Evolutionary conservation across 2,329 filamentous ascomycete species (phyloP).

Genomic region (Truncatella angustata): DNA sequence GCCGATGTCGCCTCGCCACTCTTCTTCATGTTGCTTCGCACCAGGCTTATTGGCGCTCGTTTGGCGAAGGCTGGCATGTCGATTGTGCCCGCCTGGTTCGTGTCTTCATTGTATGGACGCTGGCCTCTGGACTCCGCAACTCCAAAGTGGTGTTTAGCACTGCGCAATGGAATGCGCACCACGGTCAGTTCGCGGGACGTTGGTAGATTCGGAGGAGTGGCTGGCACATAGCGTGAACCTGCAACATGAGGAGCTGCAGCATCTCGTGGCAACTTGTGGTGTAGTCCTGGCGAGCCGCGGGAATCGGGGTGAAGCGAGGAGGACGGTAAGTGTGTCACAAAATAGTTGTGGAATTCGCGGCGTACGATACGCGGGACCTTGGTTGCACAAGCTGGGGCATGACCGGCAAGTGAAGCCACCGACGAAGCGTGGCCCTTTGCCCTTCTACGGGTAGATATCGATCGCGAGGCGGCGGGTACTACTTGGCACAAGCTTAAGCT

Average conservation of each 20-base stretch:
- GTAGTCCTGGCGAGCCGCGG: slow-evolving; percentile 57
- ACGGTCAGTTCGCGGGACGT: slow-evolving; percentile 78
- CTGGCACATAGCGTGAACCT: slow-evolving; percentile 51
- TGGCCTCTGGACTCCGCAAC: slow-evolving; percentile 76
- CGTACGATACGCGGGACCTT: slow-evolving; percentile 20
- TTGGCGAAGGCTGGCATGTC: slow-evolving; percentile 91
- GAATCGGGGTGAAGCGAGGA: slow-evolving; percentile 91
- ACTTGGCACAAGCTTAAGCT: slow-evolving; percentile 1
- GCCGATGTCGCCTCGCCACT: slow-evolving; percentile 65
- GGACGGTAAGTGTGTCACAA: slow-evolving; percentile 91
- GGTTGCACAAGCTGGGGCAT: too few relatives aligned
- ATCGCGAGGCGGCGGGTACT: slow-evolving; percentile 5
- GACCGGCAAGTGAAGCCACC: too few relatives aligned
- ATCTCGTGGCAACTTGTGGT: slow-evolving; percentile 83
- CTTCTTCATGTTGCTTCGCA: slow-evolving; percentile 42
- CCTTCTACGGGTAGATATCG: slow-evolving; percentile 13
- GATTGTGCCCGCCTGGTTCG: slow-evolving; percentile 90
- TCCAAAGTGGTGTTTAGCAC: slow-evolving; percentile 95
- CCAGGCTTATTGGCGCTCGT: slow-evolving; percentile 66
- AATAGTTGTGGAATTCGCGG: slow-evolving; percentile 86
- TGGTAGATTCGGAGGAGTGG: slow-evolving; percentile 59
- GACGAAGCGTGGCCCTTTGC: too few relatives aligned
- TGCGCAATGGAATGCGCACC: slow-evolving; percentile 88
- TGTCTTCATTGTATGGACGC: slow-evolving; percentile 87
- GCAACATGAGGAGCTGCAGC: slow-evolving; percentile 76